Evolutionary conservation across 805 yeast genomes (phyloP), one percentile per base, ranked within the genome.

Genomic region (Barnettozyma californica): DNA sequence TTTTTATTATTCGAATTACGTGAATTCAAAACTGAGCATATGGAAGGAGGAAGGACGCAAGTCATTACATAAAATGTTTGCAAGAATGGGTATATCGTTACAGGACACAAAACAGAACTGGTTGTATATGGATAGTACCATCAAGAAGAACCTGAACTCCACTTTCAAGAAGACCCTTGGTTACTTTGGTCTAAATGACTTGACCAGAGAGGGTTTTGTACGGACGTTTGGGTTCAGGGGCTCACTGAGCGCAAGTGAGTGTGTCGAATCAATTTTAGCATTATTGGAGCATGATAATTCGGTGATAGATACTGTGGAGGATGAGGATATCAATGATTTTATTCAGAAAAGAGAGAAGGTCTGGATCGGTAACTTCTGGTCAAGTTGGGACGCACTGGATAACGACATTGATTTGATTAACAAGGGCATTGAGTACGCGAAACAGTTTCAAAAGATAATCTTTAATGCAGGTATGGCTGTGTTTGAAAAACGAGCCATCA

Each of bases 1-100:
- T 52, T 89, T 95, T 66, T 79, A 81, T 60, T 94, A 91, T 63
- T 88, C 96, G n/a, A 83, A 89, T 51, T 92, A 84, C 60, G 90
- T 92, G 31, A 88, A 91, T 59, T 86, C 98, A 11, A 87, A 90
- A 62, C 69, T 94, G 48, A 81, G 81, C 48, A 69, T 94, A 35
- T 94, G 97, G 94, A 84, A 91, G 29, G 96, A 88, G 60, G 91
- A 86, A 49, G 99, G 99, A 6, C 78, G 84, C 55, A 89, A 87
- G 61, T 78, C 82, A 54, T 70, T 94, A 44, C 95, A 91, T 62
- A 89, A 90, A 58, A 76, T 94, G 78, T 88, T 94, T 69, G 99
- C 99, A 1, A 80, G 86, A 57, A 94, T 95, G 97, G 99, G 99
- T 8, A 84, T 94, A 6, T 84, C 97, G 0, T 71, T 94, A 43